Evolutionary conservation across 225 moss, liverwort and hornwort species (phyloP), one percentile per base, ranked within the genome.

Genomic region (Rhytidiadelphus loreus): DNA sequence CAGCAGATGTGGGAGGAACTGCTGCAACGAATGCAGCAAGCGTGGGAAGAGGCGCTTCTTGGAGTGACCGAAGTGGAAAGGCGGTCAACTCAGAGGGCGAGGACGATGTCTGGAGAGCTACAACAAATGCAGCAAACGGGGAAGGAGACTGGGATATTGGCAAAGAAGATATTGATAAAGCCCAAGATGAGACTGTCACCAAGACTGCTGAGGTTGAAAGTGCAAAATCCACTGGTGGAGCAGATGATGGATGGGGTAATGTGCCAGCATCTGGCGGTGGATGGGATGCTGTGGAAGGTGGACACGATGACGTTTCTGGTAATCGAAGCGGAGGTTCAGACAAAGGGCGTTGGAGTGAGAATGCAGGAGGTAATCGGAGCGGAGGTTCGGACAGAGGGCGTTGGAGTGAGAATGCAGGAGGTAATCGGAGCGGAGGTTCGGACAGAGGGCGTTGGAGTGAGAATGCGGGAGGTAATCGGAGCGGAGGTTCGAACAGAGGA

Each of bases 91-190:
- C 89, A 61, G 69, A 74, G 50, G 75, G 59, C 17, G 90, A 75
- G 75, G 82, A 81, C 62, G 58, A 82, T 75, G 86, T n/a, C 16
- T 83, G 83, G 88, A 64, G 63, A 77, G 78, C 52, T 83, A n/a
- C 68, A 86, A 85, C 48, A 85, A 90, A 82, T 91, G 85, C 87
- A 84, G 88, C 84, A 86, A 82, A 70, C 48, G 85, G 53, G 62
- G 89, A 72, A 81, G 88, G 86, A 91, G 90, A 81, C 81, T 91
- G 90, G 93, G 87, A 76, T 84, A 73, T 48, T 58, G 86, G 60
- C 25, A 66, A 83, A 85, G 85, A 71, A 85, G 85, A 77, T 84
- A 43, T 64, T 82, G 85, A 82, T 41, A 92, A 91, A 74, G 82
- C 78, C 39, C 71, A 87, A 73, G 87, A 44, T 82, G 84, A 81